phyloP scores from a whole-genome alignment of 768 basidiomycete genomes.

The Lactifluus subvellereus region DNA sequence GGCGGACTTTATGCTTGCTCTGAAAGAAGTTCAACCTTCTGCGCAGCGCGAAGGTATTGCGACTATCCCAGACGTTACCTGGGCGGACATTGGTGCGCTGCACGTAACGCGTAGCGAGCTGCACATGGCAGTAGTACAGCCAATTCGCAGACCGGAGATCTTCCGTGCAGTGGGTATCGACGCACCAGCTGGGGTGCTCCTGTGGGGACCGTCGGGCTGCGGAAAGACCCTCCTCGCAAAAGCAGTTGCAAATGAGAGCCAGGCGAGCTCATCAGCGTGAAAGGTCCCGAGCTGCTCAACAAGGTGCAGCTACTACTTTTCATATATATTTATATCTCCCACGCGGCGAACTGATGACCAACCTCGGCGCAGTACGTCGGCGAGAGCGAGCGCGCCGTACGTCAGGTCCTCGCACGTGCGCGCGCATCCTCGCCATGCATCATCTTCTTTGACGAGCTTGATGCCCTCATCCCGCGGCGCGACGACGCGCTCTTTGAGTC shows the following conservation, averaged over 20 bases:
- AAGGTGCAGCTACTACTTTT: constrained; percentile 51
- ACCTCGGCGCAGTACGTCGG: constrained; percentile 73
- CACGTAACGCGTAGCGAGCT: constrained; percentile 81
- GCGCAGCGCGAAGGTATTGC: too few relatives aligned
- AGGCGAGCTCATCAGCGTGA: constrained; percentile 95
- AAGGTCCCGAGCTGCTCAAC: constrained; percentile 94
- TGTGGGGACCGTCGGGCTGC: constrained; percentile 99
- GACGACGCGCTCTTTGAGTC: constrained; percentile 89
- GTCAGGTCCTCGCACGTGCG: constrained; percentile 91
- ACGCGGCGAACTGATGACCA: background rate
- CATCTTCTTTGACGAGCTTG: constrained; percentile 93
- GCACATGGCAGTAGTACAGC: constrained; percentile 97
- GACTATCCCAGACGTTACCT: constrained; percentile 78
- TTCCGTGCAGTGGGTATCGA: constrained; percentile 87
- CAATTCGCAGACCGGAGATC: constrained; percentile 82
- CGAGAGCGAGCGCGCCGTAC: constrained; percentile 91
- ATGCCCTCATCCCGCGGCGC: constrained; percentile 84
- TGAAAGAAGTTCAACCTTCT: constrained; percentile 37
- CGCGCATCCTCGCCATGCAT: constrained; percentile 92
- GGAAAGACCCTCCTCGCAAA: constrained; percentile 98
- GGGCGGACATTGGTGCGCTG: constrained; percentile 94
- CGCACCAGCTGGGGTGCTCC: constrained; percentile 84
- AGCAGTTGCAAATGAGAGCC: constrained; percentile 93
- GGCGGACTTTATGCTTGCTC: constrained; percentile 77
- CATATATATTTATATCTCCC: background rate